These are phyloP conservation scores for Calcarisporium arbuscula DNA, from an alignment of 2,329 filamentous ascomycete genomes.

Conservation along the genomic window DNA sequence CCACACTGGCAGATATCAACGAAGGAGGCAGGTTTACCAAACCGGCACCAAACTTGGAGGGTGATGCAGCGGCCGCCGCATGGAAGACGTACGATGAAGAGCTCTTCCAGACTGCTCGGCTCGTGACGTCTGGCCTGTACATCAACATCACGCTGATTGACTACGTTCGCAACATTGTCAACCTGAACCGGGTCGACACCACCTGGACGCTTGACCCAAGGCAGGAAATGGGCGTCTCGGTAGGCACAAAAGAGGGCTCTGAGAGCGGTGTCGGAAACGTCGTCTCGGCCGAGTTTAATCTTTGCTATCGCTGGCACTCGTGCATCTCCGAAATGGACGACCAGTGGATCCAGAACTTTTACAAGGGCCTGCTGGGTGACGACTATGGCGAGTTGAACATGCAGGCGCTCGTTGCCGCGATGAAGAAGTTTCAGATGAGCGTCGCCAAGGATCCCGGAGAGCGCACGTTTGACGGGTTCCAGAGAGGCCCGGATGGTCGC, in stretches of 20 bases:
- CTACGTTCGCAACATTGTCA: slow-evolving; percentile 73
- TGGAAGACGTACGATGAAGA: slow-evolving; percentile 71
- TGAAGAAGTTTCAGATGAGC: slow-evolving; percentile 55
- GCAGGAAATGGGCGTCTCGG: slow-evolving; percentile 54
- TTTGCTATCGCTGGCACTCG: slow-evolving; percentile 84
- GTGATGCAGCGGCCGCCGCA: slow-evolving; percentile 41
- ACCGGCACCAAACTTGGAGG: slow-evolving; percentile 43
- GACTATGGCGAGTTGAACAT: slow-evolving; percentile 52
- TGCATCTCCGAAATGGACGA: slow-evolving; percentile 67
- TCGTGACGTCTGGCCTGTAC: slow-evolving; percentile 70
- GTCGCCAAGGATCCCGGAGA: slow-evolving; percentile 62
- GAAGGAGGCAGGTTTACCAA: slow-evolving; percentile 72
- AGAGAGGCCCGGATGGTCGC: slow-evolving; percentile 59
- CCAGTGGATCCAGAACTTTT: slow-evolving; percentile 70
- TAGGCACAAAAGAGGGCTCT: slow-evolving; percentile 48
- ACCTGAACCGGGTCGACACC: slow-evolving; percentile 51
- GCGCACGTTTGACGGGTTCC: slow-evolving; percentile 60
- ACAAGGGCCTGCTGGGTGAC: slow-evolving; percentile 49
- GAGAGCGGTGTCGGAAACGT: slow-evolving; percentile 73
- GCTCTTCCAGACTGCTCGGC: slow-evolving; percentile 69
- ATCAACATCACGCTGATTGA: slow-evolving; percentile 74
- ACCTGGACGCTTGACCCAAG: slow-evolving; percentile 79
- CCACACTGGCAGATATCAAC: slow-evolving; percentile 77
- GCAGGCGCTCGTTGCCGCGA: slow-evolving; percentile 53
- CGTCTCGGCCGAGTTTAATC: slow-evolving; percentile 83